Evolutionary conservation across 805 yeast species (phyloP), one percentile per base, ranked within the genome.

Genomic region (Blastobotrys peoriensis): DNA sequence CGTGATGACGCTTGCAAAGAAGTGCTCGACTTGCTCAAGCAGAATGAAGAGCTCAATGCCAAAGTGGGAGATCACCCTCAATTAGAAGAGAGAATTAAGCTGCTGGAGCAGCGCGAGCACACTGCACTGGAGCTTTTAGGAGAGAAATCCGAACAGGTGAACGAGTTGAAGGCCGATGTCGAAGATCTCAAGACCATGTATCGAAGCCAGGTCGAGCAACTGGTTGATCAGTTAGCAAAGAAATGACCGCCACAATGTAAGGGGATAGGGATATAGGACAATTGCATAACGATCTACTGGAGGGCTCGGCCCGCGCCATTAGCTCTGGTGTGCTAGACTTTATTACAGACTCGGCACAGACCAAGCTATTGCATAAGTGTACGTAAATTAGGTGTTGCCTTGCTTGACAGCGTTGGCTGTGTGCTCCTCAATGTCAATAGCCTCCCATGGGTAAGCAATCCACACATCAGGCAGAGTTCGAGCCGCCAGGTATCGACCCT

Each of bases 371-470:
- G n/a, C n/a, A n/a, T n/a, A n/a, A n/a, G n/a, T n/a, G n/a, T n/a
- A n/a, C n/a, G n/a, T n/a, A n/a, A n/a, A 25, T 40, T 59, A 77
- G 55, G 70, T 70, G 61, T 81, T 76, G 27, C 88, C 89, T 66
- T 85, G 94, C 42, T 66, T 69, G 43, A 68, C 66, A 22, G 94
- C 91, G 30, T 60, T 58, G 52, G 69, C 69, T 19, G 93, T 81
- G 61, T 86, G 95, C 50, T 70, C 71, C 57, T 84, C 95, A 54
- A 86, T 86, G 63, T 86, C 93, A 21, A 64, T 66, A 16, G 93
- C 83, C 61, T 86, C 95, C 94, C 95, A 86, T 34, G 95, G 95
- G 64, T 86, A 86, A 35, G 91, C 88, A 55, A 86, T 78, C 95
- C 95, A 86, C 57, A 68, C 69, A 59, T 86, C 95, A 20, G 79